Evolutionary conservation across 306 rosid genomes (phyloP).

Genomic region (Alnus glutinosa): DNA sequence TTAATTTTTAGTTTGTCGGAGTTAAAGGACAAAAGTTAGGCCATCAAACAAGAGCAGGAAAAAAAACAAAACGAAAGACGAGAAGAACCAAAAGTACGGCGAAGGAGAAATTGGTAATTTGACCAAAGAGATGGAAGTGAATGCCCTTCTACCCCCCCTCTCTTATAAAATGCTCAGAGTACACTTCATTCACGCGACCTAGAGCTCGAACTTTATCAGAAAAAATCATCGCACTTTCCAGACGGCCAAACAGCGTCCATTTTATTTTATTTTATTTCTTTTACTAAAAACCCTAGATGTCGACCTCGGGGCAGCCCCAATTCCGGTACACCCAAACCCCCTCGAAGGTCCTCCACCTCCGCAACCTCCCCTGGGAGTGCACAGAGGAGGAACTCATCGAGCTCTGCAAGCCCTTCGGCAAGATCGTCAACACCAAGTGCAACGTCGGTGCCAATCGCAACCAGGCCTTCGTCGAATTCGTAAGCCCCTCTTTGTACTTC

Average conservation of each 20-base stretch:
- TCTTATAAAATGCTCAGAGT: background rate
- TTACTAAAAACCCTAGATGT: constrained; percentile 45
- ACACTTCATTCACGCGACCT: background rate
- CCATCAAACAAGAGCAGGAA: no score
- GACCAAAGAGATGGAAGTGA: background rate
- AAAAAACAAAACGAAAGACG: no score
- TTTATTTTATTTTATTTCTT: background rate
- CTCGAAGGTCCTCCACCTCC: constrained; percentile 88
- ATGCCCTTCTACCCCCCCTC: no score
- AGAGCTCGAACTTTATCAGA: constrained; percentile 11
- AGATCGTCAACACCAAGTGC: constrained; percentile 90
- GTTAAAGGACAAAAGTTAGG: no score
- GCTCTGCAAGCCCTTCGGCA: constrained; percentile 89
- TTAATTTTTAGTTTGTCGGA: no score
- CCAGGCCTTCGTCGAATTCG: constrained; percentile 94
- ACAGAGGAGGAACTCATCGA: constrained; percentile 77
- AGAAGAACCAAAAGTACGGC: no score
- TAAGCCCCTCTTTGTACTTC: constrained; percentile 21
- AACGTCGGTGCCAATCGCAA: constrained; percentile 96
- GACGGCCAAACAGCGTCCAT: constrained; percentile 30
- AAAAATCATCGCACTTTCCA: constrained; percentile 24
- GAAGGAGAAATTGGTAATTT: constrained; percentile 3
- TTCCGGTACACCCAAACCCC: constrained; percentile 95
- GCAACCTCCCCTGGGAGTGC: constrained; percentile 95
- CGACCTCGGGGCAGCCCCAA: constrained; percentile 71